Evolutionary conservation across 2,329 filamentous ascomycete species (phyloP).

Genomic region (Xylariaceae sp.): DNA sequence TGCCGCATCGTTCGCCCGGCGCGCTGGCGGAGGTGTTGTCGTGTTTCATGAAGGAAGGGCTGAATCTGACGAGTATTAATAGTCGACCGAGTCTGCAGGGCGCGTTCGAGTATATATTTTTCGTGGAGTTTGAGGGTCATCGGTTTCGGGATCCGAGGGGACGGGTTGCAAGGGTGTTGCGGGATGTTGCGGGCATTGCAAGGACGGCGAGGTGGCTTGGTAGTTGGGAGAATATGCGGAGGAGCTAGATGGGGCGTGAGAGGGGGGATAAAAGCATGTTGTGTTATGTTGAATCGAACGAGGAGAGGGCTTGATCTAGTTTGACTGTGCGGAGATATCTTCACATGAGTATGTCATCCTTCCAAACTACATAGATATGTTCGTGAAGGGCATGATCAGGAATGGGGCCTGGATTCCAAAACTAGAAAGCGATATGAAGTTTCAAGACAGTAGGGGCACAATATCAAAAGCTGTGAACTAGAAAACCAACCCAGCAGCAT

Average conservation of each 20-base stretch:
- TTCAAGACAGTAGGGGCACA: too few species aligned
- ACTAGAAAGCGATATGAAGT: too few species aligned
- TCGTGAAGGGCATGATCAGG: too few species aligned
- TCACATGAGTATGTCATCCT: too few species aligned
- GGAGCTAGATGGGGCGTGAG: background rate
- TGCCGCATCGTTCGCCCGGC: conserved; percentile 72
- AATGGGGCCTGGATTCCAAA: too few species aligned
- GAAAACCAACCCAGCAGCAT: too few species aligned
- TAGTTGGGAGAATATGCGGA: conserved; percentile 51
- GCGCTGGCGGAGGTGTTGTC: conserved; percentile 74
- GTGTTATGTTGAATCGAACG: background rate
- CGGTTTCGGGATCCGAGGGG: conserved; percentile 47
- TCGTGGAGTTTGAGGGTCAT: conserved; percentile 79
- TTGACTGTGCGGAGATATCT: too few species aligned
- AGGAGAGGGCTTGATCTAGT: too few species aligned
- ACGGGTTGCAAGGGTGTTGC: conserved; percentile 56
- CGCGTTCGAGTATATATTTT: conserved; percentile 85
- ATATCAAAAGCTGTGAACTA: too few species aligned
- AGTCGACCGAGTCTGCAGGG: conserved; percentile 65
- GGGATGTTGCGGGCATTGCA: conserved; percentile 52
- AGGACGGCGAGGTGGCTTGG: conserved; percentile 63
- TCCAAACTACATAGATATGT: too few species aligned
- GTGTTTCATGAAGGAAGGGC: conserved; percentile 65
- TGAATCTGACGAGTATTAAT: conserved; percentile 90
- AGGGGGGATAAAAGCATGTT: background rate